A percentile compares a stretch with the other conserved stretches of the same genome.
Evolutionary conservation across 106 monocot genomes (phyloP).

Genomic region (Allium sativum): DNA sequence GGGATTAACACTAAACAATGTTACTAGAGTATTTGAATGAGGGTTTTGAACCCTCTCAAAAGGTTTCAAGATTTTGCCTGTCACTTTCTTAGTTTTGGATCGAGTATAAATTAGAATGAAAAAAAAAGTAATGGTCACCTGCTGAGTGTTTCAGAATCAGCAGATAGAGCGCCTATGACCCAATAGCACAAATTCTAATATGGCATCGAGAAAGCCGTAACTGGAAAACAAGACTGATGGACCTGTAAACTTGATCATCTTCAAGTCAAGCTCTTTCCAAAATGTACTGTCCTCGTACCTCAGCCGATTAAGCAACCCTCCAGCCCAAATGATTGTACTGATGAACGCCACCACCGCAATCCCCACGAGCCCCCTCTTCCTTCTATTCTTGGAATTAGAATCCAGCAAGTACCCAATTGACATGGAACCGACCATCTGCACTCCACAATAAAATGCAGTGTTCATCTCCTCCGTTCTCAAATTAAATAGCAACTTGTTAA

Average conservation of each 20-base stretch:
- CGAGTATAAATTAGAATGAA: too few species aligned
- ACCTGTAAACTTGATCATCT: slow-evolving; percentile 39
- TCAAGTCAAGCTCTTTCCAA: slow-evolving; percentile 48
- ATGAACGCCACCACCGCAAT: slow-evolving; percentile 41
- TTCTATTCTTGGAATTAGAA: slow-evolving; percentile 35
- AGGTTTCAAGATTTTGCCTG: too few species aligned
- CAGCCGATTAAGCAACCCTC: slow-evolving; percentile 69
- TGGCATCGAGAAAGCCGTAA: slow-evolving; percentile 79
- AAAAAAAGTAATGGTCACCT: too few species aligned
- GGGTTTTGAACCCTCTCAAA: too few species aligned
- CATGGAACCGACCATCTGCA: slow-evolving; percentile 72
- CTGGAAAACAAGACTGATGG: slow-evolving; percentile 69
- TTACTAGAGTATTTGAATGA: too few species aligned
- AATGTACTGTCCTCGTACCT: slow-evolving; percentile 38
- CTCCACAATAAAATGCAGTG: slow-evolving; percentile 88
- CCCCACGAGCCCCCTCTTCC: slow-evolving; percentile 50
- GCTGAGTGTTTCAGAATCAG: background rate
- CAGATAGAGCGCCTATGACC: background rate
- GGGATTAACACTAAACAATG: too few species aligned
- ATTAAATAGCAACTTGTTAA: slow-evolving; percentile 58
- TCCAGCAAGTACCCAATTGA: slow-evolving; percentile 59
- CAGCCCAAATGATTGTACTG: slow-evolving; percentile 65
- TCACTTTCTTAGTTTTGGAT: too few species aligned
- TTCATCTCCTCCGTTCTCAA: slow-evolving; percentile 74
- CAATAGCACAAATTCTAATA: slow-evolving; percentile 41